Evolutionary conservation across 2,329 filamentous ascomycete species (phyloP), one percentile per base, ranked within the genome.

Genomic region (Geoglossum cookeanum): DNA sequence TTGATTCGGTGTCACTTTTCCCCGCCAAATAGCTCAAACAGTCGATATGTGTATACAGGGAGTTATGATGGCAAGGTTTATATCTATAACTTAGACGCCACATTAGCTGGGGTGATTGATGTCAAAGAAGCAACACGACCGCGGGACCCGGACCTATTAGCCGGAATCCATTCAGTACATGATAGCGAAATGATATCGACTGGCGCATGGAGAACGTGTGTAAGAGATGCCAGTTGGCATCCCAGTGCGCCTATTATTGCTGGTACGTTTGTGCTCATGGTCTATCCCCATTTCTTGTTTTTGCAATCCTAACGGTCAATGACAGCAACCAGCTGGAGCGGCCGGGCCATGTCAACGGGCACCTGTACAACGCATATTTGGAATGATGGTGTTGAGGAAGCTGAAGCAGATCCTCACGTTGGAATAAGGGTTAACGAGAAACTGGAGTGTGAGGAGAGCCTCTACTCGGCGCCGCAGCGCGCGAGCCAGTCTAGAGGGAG

Each of bases 1-100:
- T 75, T 97, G 45, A 96, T 97, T 63, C 78, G 92, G 60, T 97
- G 92, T 65, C 91, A 97, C 70, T 98, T 98, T 70, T 92, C 87
- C 35, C 92, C 92, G 0, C 81, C 87, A 0, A 80, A 78, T 9
- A 90, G 87, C 65, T 91, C 88, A 1, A 86, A 96, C 67, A 89
- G 86, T 7, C 78, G 88, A 63, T 97, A 96, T 66, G 89, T 98
- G 27, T 97, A 96, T 70, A 86, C 84, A 22, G 92, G 92, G 27
- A 94, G 87, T 64, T 81, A 87, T 61, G 88, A 96, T 63, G 92
- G 92, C 54, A 85, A 85, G 59, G 85, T 96, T 0, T 91, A 89
- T 63, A 79, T 97, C 47, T 98, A 87, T 78, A 97, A 97, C 66
- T 73, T 97, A 70, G 90, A 98, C 66, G 90, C 87, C 35, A 96